Evolutionary conservation across 495 filamentous ascomycete genomes (phyloP).

Genomic region (Aspergillus cristatus): DNA sequence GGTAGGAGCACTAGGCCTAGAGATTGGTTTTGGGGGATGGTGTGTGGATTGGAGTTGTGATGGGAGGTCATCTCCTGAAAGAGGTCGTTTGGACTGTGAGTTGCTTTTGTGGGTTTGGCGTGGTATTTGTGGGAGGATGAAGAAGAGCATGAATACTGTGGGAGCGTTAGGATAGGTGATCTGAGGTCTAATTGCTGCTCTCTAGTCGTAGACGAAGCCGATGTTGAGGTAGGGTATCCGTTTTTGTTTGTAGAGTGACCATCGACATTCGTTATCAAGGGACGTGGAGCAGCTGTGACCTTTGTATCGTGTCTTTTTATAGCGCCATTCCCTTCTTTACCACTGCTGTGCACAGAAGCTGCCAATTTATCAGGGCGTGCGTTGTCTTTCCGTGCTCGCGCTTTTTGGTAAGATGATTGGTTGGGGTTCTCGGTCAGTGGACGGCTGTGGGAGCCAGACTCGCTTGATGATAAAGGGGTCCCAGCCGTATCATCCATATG

Average conservation of each 20-base stretch:
- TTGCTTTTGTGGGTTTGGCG: too few species aligned
- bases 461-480: background rate
- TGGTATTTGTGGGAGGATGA: too few species aligned
- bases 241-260: too few species aligned
- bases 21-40: background rate
- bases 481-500: constrained; percentile 13
- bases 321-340: too few species aligned
- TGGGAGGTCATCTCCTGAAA: background rate
- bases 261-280: too few species aligned
- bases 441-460: background rate
- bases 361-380: too few species aligned
- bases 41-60: background rate
- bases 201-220: too few species aligned
- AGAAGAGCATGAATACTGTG: background rate
- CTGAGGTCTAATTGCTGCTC: background rate
- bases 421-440: constrained; percentile 20
- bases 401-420: constrained; percentile 11
- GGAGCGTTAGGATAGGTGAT: background rate
- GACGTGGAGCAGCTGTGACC: too few species aligned
- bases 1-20: constrained; percentile 5
- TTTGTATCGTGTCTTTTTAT: too few species aligned
- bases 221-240: too few species aligned
- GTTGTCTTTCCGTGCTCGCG: constrained; percentile 3
- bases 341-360: too few species aligned
- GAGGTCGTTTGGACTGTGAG: too few species aligned